A percentile compares a stretch with the other conserved stretches of the same genome.
These are phyloP conservation scores for Symbiodinium natans DNA, from an alignment of 73 alveolate species.

Conservation along the genomic window DNA sequence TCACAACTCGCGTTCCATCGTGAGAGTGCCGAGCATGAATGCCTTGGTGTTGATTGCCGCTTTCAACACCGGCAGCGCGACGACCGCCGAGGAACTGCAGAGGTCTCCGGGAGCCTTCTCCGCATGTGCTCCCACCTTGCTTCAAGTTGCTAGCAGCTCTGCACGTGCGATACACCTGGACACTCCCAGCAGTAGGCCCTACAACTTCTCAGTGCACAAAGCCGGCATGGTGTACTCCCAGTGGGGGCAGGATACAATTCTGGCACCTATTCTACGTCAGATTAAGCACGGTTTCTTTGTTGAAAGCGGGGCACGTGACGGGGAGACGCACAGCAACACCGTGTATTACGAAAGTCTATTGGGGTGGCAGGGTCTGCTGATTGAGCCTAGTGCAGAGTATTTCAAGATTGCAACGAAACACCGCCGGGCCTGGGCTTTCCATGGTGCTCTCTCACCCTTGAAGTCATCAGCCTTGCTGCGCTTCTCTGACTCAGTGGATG, in stretches of 20 bases:
- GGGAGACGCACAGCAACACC: background rate
- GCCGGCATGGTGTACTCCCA: background rate
- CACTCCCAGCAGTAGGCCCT: background rate
- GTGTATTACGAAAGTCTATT: conserved; percentile 9
- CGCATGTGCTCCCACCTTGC: no score
- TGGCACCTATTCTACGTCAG: background rate
- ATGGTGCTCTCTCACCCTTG: background rate
- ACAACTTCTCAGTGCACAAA: background rate
- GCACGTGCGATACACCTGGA: conserved; percentile 5
- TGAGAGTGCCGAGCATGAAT: no score
- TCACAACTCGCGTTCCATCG: no score
- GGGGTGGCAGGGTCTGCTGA: conserved; percentile 17
- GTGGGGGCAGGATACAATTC: background rate
- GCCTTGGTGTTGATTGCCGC: no score
- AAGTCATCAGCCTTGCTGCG: background rate
- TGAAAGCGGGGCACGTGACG: conserved; percentile 8
- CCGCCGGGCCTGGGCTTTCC: conserved; percentile 8
- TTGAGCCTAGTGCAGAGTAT: background rate
- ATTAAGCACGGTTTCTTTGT: conserved; percentile 21
- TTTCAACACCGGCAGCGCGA: no score
- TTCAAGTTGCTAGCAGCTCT: no score
- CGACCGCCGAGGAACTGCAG: no score
- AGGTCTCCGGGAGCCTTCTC: no score
- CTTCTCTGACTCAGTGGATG: background rate
- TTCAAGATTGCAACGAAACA: background rate